Percentiles rank a stretch among this genome's conserved stretches.
These are phyloP conservation scores for Protea cynaroides DNA, from an alignment of 164 flowering plant genomes.

Conservation along the genomic window DNA sequence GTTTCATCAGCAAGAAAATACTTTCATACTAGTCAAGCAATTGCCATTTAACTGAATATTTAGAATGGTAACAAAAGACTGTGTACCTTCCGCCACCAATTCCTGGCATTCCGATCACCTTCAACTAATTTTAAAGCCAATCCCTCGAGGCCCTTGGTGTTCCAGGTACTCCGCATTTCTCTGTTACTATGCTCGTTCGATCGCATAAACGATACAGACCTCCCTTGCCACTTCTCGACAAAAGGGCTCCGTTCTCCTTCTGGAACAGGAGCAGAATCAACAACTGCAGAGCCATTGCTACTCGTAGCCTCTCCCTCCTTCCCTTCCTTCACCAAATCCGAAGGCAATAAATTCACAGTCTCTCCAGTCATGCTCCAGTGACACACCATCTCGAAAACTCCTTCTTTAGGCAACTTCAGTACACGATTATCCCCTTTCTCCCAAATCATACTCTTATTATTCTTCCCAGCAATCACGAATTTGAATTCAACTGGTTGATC, in stretches of 20 bases:
- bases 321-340: conserved; percentile 14
- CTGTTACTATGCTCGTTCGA: conserved; percentile 71
- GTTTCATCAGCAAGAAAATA: neutral
- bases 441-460: conserved; percentile 56
- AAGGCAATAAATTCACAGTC: conserved; percentile 32
- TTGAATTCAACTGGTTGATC: conserved; percentile 59
- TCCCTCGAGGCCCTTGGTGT: conserved; percentile 77
- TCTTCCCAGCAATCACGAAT: conserved; percentile 49
- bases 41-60: neutral
- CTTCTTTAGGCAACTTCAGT: conserved; percentile 47
- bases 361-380: conserved; percentile 66
- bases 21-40: neutral
- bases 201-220: conserved; percentile 57
- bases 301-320: conserved; percentile 15
- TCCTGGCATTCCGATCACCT: conserved; percentile 65
- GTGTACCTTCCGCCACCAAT: conserved; percentile 93
- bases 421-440: conserved; percentile 68
- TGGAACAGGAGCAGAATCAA: conserved; percentile 11
- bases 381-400: conserved; percentile 51
- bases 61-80: neutral
- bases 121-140: conserved; percentile 65
- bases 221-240: conserved; percentile 92
- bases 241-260: conserved; percentile 54
- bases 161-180: conserved; percentile 56
- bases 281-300: conserved; percentile 22